Base-by-base conservation (phyloP, 495 filamentous ascomycete genomes). In the Penicillium diatomitis region DNA sequence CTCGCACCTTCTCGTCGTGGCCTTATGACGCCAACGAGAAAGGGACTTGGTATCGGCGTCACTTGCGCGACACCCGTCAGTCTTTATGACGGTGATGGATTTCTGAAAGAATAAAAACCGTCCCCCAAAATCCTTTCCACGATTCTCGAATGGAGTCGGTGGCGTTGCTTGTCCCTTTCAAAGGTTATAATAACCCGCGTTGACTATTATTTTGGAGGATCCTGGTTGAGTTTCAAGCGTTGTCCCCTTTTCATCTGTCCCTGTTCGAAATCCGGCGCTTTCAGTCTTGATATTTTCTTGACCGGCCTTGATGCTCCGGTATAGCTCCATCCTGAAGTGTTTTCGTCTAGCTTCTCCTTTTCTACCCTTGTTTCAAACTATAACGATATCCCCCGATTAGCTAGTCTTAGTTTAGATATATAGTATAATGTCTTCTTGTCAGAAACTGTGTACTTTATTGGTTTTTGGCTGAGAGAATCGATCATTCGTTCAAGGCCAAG, bases 1-100 rank as follows among this genome's bases (percentile, higher is more conserved):
- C 60, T 54, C 12, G 46, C 38, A 4, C 57, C 62, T 34, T 37
- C 50, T 41, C 52, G 52, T 7, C 57, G 58, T 2, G 63, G 55
- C 2, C 50, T 63, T 40, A 59, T 50, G 27, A 72, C 69, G 0
- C 69, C 69, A 0, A 56, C 43, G n/a, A 53, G 57, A 28, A 66
- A 67, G 44, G 44, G 53, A 2, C 50, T 68, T n/a, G 69, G 69
- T 2, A 53, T 69, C 12, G 66, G 66, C 1, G 55, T 69, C 48
- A 61, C 63, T 10, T 53, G 56, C 36, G 53, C 60, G 8, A 74
- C 70, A 2, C 71, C 72, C 29, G 71, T 55, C 10, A 75, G 74
- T 53, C 46, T 75, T 44, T 77, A 77, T 49, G 74, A 77, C 51
- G 62, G 66, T 8, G 68, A 74, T 44, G 74, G 74, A 7, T 76